Conservation (phyloP, 805 yeast species). For the Candida orba region DNA sequence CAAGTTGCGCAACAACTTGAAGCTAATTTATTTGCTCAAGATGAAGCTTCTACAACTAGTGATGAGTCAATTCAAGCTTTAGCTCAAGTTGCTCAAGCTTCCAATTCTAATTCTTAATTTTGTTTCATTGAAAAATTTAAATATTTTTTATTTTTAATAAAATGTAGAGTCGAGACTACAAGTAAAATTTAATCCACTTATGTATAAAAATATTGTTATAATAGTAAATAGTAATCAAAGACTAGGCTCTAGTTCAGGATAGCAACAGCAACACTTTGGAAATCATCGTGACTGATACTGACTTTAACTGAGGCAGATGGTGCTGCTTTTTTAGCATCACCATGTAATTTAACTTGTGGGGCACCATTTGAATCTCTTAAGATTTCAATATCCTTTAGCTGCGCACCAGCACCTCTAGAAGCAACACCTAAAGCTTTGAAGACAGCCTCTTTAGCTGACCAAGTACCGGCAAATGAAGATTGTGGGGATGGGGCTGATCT, state of each 20-base stretch:
- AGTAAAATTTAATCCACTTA: no score
- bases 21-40: slow-evolving; percentile 20
- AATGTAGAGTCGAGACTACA: no score
- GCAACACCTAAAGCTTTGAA: slow-evolving; percentile 89
- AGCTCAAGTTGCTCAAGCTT: slow-evolving; percentile 4
- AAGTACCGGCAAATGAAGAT: slow-evolving; percentile 93
- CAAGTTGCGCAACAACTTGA: slow-evolving; percentile 16
- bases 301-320: slow-evolving; percentile 65
- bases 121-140: no score
- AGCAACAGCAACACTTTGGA: slow-evolving; percentile 97
- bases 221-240: not conserved
- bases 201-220: no score
- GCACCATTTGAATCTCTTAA: slow-evolving; percentile 56
- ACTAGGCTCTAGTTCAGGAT: slow-evolving; percentile 29
- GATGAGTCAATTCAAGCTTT: slow-evolving; percentile 5
- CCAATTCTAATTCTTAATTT: not conserved
- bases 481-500: slow-evolving; percentile 63
- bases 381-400: slow-evolving; percentile 87
- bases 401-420: slow-evolving; percentile 92
- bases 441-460: slow-evolving; percentile 99
- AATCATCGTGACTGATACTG: slow-evolving; percentile 92
- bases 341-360: slow-evolving; percentile 72
- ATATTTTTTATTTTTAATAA: no score
- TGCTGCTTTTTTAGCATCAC: slow-evolving; percentile 74
- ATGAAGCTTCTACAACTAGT: not conserved